These are phyloP conservation scores for Calonectria multiphialidica DNA, from an alignment of 2,329 filamentous ascomycete genomes.

Conservation along the genomic window DNA sequence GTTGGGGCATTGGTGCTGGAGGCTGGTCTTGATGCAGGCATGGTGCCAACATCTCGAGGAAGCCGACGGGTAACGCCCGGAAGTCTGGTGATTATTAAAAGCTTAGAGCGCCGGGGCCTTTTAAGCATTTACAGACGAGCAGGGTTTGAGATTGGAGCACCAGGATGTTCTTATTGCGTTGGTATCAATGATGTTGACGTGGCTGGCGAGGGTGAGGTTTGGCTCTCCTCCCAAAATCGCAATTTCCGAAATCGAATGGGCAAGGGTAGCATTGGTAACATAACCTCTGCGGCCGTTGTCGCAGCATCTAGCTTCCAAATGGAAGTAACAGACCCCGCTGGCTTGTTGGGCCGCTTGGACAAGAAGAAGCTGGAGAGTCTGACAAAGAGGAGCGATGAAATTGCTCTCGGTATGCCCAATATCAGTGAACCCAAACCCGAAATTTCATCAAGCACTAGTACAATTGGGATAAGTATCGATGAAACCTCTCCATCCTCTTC, in stretches of 20 bases:
- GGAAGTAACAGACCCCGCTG: background rate
- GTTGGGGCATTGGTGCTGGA: background rate
- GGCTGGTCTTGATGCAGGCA: background rate
- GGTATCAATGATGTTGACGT: background rate
- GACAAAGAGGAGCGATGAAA: background rate
- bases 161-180: background rate
- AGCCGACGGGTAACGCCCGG: background rate
- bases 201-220: background rate
- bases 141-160: background rate
- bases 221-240: background rate
- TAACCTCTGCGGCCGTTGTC: background rate
- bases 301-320: background rate
- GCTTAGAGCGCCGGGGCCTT: background rate
- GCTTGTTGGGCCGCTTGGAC: background rate
- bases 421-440: background rate
- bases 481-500: background rate
- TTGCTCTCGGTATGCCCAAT: background rate
- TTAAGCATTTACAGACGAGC: background rate
- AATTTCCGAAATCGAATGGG: conserved; percentile 1
- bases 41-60: background rate
- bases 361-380: background rate
- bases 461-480: background rate
- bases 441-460: background rate
- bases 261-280: background rate
- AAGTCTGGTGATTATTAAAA: background rate